Percentiles rank a stretch among this genome's conserved stretches.
Conservation (phyloP, 352 stramenopile genomes). For the Aphanomyces cochlioides region DNA sequence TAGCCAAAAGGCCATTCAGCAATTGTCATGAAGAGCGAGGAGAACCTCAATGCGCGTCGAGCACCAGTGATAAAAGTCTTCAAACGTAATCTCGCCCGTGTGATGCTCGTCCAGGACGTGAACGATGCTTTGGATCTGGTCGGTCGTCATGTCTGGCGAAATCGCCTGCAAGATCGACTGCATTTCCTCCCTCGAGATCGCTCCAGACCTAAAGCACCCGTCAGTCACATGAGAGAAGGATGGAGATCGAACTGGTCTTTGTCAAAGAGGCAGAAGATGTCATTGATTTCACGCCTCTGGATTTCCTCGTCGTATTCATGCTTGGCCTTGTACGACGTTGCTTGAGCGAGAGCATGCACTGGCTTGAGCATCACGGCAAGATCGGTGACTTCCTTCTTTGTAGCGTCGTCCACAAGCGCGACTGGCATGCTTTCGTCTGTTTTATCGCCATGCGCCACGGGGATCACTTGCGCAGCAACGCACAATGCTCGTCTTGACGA, state of each 20-base stretch:
- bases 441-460: background rate
- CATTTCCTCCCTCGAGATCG: slow-evolving; percentile 61
- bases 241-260: slow-evolving; percentile 42
- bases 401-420: background rate
- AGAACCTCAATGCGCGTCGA: slow-evolving; percentile 42
- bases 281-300: slow-evolving; percentile 63
- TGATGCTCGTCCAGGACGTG: slow-evolving; percentile 42
- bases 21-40: background rate
- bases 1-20: background rate
- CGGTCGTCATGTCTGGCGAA: slow-evolving; percentile 60
- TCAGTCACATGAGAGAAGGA: too few species aligned
- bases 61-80: slow-evolving; percentile 71
- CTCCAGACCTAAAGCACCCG: slow-evolving; percentile 31
- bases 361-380: background rate
- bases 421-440: too few species aligned
- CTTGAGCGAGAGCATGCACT: background rate
- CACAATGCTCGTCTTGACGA: background rate
- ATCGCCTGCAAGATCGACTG: slow-evolving; percentile 49
- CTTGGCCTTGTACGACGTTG: slow-evolving; percentile 14
- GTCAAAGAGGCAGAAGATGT: slow-evolving; percentile 68
- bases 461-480: background rate
- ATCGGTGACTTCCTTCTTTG: background rate
- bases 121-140: slow-evolving; percentile 58
- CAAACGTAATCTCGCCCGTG: slow-evolving; percentile 50
- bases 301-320: slow-evolving; percentile 57